Evolutionary conservation across 495 filamentous ascomycete species (phyloP), one percentile per base, ranked within the genome.

Genomic region (Stereocaulon alpinum): DNA sequence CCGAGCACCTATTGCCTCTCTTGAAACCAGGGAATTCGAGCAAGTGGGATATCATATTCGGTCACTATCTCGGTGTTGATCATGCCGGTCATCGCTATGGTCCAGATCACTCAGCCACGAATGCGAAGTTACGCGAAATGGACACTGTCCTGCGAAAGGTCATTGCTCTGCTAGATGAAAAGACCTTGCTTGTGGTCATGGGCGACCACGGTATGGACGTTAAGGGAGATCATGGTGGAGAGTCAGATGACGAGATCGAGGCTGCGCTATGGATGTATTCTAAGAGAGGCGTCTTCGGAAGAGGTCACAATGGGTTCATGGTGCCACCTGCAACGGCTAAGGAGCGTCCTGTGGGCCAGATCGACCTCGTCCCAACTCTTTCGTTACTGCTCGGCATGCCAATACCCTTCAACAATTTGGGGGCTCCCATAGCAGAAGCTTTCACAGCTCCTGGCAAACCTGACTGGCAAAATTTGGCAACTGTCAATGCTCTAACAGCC

Each of bases 211-310:
- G 93, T 10, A 98, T 98, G 93, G 93, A 98, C 72, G 75, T 79
- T 27, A 98, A 98, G 73, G 93, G 93, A 7, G 93, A 98, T 66
- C 93, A 98, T 66, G 93, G 93, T 44, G 93, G 93, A 47, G 93
- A 98, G 72, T 96, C 91, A 14, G 86, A 94, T 66, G 90, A 95
- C 45, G 93, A 98, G 67, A 81, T 98, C 30, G 82, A 97, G 71
- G 91, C 93, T 59, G 93, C 94, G 2, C 68, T 98, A 52, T 98
- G 94, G 93, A 92, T 98, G 90, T 98, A 96, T 68, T 96, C 94
- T 5, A 91, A 88, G 66, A 84, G 80, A 54, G 77, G 78, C 1
- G 69, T 88, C 4, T 98, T 97, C 71, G 93, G 93, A 17, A 82
- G 88, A 40, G 88, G 81, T 0, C 79, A 79, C 58, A 74, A 79